Evolutionary conservation across 768 basidiomycete genomes (phyloP), one percentile per base, ranked within the genome.

Genomic region (Phlebiopsis flavidoalba): DNA sequence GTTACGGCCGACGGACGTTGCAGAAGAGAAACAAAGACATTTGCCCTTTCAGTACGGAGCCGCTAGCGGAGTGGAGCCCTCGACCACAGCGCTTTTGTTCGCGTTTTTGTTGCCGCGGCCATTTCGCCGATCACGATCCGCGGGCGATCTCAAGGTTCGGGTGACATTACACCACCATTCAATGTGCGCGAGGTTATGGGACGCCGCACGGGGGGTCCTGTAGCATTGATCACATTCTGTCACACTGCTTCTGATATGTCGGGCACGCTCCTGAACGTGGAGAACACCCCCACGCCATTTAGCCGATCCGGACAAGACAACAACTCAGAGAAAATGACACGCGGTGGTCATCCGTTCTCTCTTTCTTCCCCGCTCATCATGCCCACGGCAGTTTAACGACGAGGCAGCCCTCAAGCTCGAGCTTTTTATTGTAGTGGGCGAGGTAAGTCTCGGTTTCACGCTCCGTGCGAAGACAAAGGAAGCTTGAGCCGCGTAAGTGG

Each of bases 391-490:
- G 66, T 70, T 26, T 59, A 57, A n/a, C 35, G 63, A 63, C 17
- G 72, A 51, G 24, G 60, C 76, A 17, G 54, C 67, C 7, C 65
- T 74, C 52, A 57, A 64, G 49, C 69, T 79, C 26, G 73, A 81
- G 53, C 77, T 83, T 60, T 60, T 81, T 19, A 72, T 83, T 43
- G 73, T 83, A 26, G 82, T 83, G 53, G 82, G 77, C 47, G 26
- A 31, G 80, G 75, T 75, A 53, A 59, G 71, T 71, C 4, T 19
- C 35, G 31, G n/a, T n/a, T 43, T 7, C 26, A 31, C n/a, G n/a
- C 2, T 31, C 26, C 26, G 26, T 31, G 26, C 26, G n/a, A 31
- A 31, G 26, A 31, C 26, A 2, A 31, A 3, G 26, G n/a, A n/a
- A 31, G 2, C 26, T 31, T n/a, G n/a, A 31, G 3, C 26, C 26